A percentile compares a stretch with the other conserved stretches of the same genome.
These are phyloP conservation scores for Pestalotiopsis sp. DNA, from an alignment of 2,329 filamentous ascomycete genomes.

Conservation along the genomic window DNA sequence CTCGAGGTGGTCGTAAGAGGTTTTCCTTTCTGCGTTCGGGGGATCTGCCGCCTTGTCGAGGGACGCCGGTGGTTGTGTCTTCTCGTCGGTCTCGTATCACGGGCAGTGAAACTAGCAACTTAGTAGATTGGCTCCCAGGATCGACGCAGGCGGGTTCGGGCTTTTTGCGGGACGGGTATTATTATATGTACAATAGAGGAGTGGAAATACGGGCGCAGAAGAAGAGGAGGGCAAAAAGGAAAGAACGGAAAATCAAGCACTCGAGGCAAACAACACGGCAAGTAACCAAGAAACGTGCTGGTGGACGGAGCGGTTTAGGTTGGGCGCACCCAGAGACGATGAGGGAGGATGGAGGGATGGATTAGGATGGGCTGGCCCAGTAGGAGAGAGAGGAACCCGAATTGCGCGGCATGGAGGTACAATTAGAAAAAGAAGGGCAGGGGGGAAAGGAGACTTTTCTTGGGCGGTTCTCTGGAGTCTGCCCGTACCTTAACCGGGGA, in stretches of 20 bases:
- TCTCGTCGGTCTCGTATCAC: neutral
- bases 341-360: neutral
- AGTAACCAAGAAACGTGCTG: slow-evolving; percentile 4
- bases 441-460: too few relatives aligned
- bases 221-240: neutral
- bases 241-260: neutral
- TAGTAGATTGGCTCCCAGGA: neutral
- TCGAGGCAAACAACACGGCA: slow-evolving; percentile 4
- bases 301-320: slow-evolving; percentile 3
- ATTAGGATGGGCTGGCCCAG: neutral
- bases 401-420: too few relatives aligned
- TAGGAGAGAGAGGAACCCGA: too few relatives aligned
- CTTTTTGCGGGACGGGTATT: neutral
- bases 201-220: neutral
- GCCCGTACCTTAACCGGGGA: neutral
- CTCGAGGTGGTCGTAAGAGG: neutral
- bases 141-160: neutral
- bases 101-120: neutral
- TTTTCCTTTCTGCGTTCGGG: neutral
- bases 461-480: too few relatives aligned
- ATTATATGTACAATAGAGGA: slow-evolving; percentile 6
- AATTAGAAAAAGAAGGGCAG: too few relatives aligned
- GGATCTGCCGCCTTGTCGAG: neutral
- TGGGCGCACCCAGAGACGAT: neutral
- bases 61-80: neutral